These are phyloP conservation scores for Globomyces pollinis-pini DNA, from an alignment of 192 early-diverging fungal species.

Conservation along the genomic window DNA sequence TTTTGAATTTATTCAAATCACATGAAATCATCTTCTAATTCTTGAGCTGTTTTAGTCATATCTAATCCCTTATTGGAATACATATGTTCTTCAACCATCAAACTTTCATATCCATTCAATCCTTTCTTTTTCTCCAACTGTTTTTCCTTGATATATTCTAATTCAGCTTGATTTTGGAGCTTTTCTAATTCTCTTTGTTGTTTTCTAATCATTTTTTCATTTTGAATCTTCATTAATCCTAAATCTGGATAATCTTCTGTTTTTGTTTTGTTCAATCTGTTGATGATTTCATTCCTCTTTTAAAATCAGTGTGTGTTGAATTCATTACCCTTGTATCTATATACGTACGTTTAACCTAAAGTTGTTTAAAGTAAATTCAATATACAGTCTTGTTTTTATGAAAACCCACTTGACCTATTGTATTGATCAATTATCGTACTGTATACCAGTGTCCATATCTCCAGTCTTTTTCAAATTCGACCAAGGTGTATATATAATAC, in stretches of 20 bases:
- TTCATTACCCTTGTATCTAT: slow-evolving; percentile 51
- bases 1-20: no score
- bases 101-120: neutral
- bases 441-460: slow-evolving; percentile 92
- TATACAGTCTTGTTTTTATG: slow-evolving; percentile 63
- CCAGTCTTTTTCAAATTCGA: slow-evolving; percentile 82
- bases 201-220: slow-evolving; percentile 61
- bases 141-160: slow-evolving; percentile 1
- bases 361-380: no score
- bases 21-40: slow-evolving; percentile 13
- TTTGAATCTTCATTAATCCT: neutral
- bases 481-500: slow-evolving; percentile 84
- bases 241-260: slow-evolving; percentile 70
- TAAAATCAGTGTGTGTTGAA: neutral
- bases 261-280: slow-evolving; percentile 92
- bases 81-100: slow-evolving; percentile 7
- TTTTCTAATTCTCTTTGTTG: slow-evolving; percentile 59
- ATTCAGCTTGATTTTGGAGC: neutral
- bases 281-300: slow-evolving; percentile 81
- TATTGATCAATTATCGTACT: no score
- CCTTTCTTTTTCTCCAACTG: neutral
- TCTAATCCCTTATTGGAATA: slow-evolving; percentile 12
- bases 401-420: slow-evolving; percentile 96
- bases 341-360: slow-evolving; percentile 78
- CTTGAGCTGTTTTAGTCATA: slow-evolving; percentile 2